Percentiles rank a stretch among this genome's conserved stretches.
Evolutionary conservation across 176 grass and related monocot genomes (phyloP).

Genomic region (Phyllostachys edulis): DNA sequence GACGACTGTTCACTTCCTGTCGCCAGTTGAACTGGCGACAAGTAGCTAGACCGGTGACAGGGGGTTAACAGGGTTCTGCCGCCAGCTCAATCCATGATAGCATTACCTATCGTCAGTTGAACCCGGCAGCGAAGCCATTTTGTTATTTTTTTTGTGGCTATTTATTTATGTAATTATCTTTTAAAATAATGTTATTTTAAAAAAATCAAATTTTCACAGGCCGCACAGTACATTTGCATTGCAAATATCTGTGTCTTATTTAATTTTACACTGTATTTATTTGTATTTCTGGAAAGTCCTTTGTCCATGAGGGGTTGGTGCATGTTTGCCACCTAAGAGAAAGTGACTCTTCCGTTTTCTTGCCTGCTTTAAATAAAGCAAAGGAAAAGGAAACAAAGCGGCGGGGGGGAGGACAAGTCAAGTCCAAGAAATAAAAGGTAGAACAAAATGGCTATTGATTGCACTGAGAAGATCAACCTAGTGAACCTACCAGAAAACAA

Average conservation of each 20-base stretch:
- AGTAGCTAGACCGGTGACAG: too few species aligned
- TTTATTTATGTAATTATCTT: too few species aligned
- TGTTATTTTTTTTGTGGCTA: too few species aligned
- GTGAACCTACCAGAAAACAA: slow-evolving; percentile 33
- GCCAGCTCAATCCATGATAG: too few species aligned
- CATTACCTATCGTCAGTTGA: too few species aligned
- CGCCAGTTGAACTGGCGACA: too few species aligned
- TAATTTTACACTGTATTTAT: not conserved
- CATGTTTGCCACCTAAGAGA: slow-evolving; percentile 41
- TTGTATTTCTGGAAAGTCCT: not conserved
- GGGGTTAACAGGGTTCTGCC: too few species aligned
- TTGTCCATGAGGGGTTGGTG: slow-evolving; percentile 19
- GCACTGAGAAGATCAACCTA: slow-evolving; percentile 24
- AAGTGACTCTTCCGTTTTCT: slow-evolving; percentile 34
- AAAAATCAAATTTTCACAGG: too few species aligned
- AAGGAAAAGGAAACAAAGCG: not conserved
- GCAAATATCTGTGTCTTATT: not conserved
- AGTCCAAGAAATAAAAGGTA: slow-evolving; percentile 18
- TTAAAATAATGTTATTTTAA: too few species aligned
- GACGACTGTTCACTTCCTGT: too few species aligned
- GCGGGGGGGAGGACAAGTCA: not conserved
- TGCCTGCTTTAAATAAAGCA: slow-evolving; percentile 48
- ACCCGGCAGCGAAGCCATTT: too few species aligned
- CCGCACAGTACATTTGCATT: slow-evolving; percentile 1
- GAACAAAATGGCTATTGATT: not conserved